A percentile compares a stretch with the other conserved stretches of the same genome.
These are phyloP conservation scores for Nemophila menziesii DNA, from an alignment of 257 asterid genomes.

Conservation along the genomic window DNA sequence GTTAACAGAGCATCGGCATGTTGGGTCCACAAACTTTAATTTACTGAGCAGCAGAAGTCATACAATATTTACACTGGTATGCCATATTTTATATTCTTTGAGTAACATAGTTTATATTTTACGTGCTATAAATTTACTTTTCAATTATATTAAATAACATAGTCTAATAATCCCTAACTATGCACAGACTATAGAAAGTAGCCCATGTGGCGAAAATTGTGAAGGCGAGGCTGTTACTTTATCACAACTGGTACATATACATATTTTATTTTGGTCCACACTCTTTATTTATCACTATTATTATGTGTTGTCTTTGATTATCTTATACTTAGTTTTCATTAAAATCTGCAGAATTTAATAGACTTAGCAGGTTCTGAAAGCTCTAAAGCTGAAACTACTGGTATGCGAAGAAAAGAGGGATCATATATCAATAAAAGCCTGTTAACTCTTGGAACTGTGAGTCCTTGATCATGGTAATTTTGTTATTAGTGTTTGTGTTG, in stretches of 20 bases:
- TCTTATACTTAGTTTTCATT: conserved; percentile 10
- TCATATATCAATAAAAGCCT: conserved; percentile 95
- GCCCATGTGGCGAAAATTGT: conserved; percentile 82
- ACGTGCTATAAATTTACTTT: too few species aligned
- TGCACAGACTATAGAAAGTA: conserved; percentile 83
- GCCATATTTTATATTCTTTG: background rate
- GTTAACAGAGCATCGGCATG: conserved; percentile 92
- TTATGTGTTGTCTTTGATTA: background rate
- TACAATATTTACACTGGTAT: conserved; percentile 97
- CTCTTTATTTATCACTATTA: background rate
- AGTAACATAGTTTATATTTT: conserved; percentile 18
- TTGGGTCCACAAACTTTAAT: conserved; percentile 98
- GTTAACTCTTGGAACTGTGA: conserved; percentile 98
- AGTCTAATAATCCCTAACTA: conserved; percentile 2
- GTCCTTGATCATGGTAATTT: conserved; percentile 32
- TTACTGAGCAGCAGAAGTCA: conserved; percentile 99
- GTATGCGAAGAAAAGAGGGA: conserved; percentile 92
- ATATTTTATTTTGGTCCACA: background rate
- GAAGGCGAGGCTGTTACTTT: conserved; percentile 90
- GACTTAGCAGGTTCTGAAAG: conserved; percentile 99
- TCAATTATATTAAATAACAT: conserved; percentile 18
- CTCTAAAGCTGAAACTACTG: conserved; percentile 88
- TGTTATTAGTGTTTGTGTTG: conserved; percentile 22
- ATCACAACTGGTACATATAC: conserved; percentile 78
- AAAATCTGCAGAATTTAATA: conserved; percentile 81